Evolutionary conservation across 345 rosid species (phyloP).

Genomic region (Gossypium australe): DNA sequence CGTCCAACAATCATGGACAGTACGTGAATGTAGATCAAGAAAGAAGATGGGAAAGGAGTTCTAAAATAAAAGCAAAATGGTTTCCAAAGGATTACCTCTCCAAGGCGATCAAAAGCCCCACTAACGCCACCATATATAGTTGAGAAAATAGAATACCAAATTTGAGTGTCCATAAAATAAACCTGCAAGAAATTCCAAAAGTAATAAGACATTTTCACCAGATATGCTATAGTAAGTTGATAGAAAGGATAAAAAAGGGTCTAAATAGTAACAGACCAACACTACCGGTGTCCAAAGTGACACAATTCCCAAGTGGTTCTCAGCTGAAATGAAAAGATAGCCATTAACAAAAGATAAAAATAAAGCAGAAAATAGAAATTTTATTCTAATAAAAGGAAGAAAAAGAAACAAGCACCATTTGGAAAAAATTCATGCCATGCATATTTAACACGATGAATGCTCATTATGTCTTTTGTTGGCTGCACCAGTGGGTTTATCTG

Average conservation of each 20-base stretch:
- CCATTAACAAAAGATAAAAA: constrained; percentile 4
- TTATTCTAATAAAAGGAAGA: neutral
- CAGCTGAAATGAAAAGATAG: constrained; percentile 43
- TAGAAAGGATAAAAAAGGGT: neutral
- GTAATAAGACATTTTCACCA: constrained; percentile 13
- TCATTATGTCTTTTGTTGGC: constrained; percentile 90
- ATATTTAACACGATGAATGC: constrained; percentile 53
- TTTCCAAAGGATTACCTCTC: constrained; percentile 59
- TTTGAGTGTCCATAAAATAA: constrained; percentile 74
- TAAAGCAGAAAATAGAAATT: constrained; percentile 3
- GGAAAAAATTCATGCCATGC: constrained; percentile 95
- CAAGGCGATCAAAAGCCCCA: constrained; percentile 93
- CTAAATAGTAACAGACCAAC: constrained; percentile 38
- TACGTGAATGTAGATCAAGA: neutral
- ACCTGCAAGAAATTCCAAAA: constrained; percentile 15
- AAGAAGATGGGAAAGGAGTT: neutral
- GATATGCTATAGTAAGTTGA: neutral
- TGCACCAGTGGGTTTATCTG: constrained; percentile 83
- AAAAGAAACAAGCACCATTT: constrained; percentile 38
- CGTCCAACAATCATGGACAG: neutral
- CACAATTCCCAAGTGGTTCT: constrained; percentile 61
- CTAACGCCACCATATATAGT: constrained; percentile 84
- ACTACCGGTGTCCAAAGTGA: constrained; percentile 86
- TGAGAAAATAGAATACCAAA: constrained; percentile 88
- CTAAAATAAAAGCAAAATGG: neutral